These are phyloP conservation scores for Ulota crispa DNA, from an alignment of 225 moss, liverwort and hornwort species.

Conservation along the genomic window DNA sequence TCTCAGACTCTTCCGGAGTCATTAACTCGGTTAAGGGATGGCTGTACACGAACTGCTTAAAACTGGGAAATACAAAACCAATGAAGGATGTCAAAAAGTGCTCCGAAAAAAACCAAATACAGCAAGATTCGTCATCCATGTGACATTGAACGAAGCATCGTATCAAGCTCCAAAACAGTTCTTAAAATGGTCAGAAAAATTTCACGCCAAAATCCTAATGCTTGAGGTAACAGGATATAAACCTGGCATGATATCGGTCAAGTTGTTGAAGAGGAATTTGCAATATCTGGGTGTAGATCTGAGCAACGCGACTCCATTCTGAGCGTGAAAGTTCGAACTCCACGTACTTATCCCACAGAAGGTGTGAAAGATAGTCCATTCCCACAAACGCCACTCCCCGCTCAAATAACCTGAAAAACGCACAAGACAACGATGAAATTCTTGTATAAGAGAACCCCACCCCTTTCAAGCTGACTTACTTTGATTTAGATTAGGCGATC, in stretches of 20 bases:
- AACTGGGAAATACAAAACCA: slow-evolving; percentile 46
- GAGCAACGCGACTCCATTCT: slow-evolving; percentile 90
- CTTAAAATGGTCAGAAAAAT: background rate
- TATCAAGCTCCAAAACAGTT: background rate
- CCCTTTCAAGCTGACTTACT: slow-evolving; percentile 65
- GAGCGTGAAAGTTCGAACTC: slow-evolving; percentile 80
- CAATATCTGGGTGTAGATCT: slow-evolving; percentile 78
- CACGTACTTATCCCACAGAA: slow-evolving; percentile 94
- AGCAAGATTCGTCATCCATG: background rate
- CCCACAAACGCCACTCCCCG: slow-evolving; percentile 85
- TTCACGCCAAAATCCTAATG: background rate
- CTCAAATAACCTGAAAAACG: slow-evolving; percentile 87
- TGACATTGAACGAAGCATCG: background rate
- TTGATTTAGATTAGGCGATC: slow-evolving; percentile 91
- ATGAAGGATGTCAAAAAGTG: background rate
- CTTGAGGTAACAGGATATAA: background rate
- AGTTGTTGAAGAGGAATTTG: slow-evolving; percentile 85
- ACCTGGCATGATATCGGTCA: slow-evolving; percentile 85
- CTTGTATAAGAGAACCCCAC: slow-evolving; percentile 23
- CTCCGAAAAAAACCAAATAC: background rate
- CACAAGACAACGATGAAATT: slow-evolving; percentile 27
- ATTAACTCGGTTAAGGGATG: slow-evolving; percentile 69
- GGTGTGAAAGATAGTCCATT: slow-evolving; percentile 74
- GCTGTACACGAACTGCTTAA: slow-evolving; percentile 77
- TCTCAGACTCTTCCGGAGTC: slow-evolving; percentile 68